Base-by-base conservation (phyloP, 371 early-diverging fungal species). In the Mucor velutinosus region DNA sequence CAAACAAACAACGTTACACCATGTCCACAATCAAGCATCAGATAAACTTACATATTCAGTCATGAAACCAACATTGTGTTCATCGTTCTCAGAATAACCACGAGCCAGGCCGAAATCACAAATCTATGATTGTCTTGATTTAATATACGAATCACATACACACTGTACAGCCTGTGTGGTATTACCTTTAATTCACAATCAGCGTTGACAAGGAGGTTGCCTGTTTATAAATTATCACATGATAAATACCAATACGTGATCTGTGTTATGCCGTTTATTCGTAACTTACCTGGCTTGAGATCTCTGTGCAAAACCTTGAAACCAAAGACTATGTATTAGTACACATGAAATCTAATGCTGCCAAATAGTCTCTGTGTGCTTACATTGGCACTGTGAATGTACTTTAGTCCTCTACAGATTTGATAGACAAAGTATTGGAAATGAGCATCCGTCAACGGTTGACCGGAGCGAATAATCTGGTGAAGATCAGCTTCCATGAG, bases 401-500 rank as follows among this genome's bases (percentile, higher is more conserved):
- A 97, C 75, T 99, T 98, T 37, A 99, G 87, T 17, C 98, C 99
- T 60, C 97, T 89, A 73, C 94, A 95, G 64, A 97, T 93, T 79
- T 98, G 99, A 82, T 97, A 99, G 60, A 98, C 86, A 82, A 99
- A 99, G 82, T 96, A 97, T 85, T 99, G 98, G 77, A 91, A 98
- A 79, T 98, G 99, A 30, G 96, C 93, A 75, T 99, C 99, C 1
- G 96, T 96, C 73, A 99, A 83, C 7, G 95, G 90, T 79, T 99
- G 99, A 67, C 93, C 96, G 10, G 97, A 96, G 33, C 94, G 91
- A 74, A 99, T 97, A 70, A 99, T 97, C 71, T 96, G 98, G 80
- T 98, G 98, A 64, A 99, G 86, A 79, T 98, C 99, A 43, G 99
- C 98, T 76, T 99, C 99, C 99, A 99, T 99, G 58, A 99, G 81